Conservation (phyloP, 2,329 filamentous ascomycete genomes). For the Gnomoniopsis smithogilvyi region DNA sequence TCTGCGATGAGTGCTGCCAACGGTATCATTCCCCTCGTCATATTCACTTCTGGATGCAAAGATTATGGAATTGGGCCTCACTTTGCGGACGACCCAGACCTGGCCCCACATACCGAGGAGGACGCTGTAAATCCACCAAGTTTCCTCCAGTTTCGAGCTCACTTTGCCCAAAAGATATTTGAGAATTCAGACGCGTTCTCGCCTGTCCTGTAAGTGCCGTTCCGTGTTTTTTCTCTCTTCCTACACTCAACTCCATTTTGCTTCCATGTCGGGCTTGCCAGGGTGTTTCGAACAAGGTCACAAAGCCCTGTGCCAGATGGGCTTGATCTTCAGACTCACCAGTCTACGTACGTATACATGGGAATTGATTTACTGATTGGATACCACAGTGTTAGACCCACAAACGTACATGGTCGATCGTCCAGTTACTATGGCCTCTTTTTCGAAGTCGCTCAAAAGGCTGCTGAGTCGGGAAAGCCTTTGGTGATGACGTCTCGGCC, state of each 20-base stretch:
- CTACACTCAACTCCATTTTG: no score
- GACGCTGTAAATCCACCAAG: conserved; percentile 33
- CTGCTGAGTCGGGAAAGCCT: conserved; percentile 14
- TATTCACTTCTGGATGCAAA: conserved; percentile 47
- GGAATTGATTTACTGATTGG: no score
- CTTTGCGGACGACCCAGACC: conserved; percentile 30
- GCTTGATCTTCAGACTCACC: no score
- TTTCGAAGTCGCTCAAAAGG: conserved; percentile 30
- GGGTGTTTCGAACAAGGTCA: no score
- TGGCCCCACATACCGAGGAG: conserved; percentile 40
- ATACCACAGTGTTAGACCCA: conserved; percentile 34
- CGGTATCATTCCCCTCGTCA: conserved; percentile 37
- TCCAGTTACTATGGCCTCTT: conserved; percentile 41
- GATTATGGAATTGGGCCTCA: conserved; percentile 40
- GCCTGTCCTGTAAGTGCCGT: conserved; percentile 28
- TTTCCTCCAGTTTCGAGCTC: conserved; percentile 29
- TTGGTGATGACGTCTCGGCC: conserved; percentile 32
- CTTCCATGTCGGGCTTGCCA: no score
- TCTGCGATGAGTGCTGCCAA: conserved; percentile 29
- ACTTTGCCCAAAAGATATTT: conserved; percentile 32
- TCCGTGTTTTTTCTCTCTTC: no score
- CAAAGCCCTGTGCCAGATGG: no score
- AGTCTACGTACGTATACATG: no score
- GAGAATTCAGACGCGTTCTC: conserved; percentile 38
- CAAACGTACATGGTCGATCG: conserved; percentile 42